Conservation (phyloP, 306 rosid genomes). For the Cicer yamashitae region DNA sequence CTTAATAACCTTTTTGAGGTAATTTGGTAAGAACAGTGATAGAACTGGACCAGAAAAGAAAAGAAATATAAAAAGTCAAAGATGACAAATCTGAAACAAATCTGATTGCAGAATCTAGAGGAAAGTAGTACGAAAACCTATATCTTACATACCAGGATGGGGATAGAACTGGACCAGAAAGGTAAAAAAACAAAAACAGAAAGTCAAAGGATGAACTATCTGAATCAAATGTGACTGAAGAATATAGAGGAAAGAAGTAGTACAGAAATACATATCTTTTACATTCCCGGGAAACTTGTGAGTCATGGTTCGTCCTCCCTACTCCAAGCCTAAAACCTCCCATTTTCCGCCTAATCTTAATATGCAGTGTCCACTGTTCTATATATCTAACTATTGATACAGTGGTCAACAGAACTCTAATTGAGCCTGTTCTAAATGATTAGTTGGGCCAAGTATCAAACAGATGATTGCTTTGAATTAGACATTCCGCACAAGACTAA, state of each 20-base stretch:
- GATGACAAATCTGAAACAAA: neutral
- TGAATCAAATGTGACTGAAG: constrained; percentile 11
- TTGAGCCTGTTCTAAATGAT: neutral
- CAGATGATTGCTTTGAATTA: neutral
- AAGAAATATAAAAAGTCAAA: neutral
- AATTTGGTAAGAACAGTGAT: neutral
- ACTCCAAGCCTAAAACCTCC: neutral
- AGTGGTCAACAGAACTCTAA: neutral
- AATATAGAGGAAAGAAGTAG: neutral
- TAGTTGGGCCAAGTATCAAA: neutral
- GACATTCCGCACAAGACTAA: constrained; percentile 2
- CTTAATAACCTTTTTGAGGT: neutral
- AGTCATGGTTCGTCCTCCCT: neutral
- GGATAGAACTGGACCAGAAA: neutral
- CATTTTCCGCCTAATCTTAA: neutral
- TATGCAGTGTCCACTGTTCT: neutral
- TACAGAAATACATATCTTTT: neutral
- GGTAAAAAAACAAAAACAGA: neutral
- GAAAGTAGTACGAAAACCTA: neutral
- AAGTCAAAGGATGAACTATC: neutral
- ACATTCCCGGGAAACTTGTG: neutral
- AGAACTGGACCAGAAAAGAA: constrained; percentile 5
- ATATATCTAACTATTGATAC: neutral
- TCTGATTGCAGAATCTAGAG: constrained; percentile 2
- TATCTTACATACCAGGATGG: neutral